Evolutionary conservation across 2,329 filamentous ascomycete genomes (phyloP).

Genomic region (Tolypocladium ovalisporum): DNA sequence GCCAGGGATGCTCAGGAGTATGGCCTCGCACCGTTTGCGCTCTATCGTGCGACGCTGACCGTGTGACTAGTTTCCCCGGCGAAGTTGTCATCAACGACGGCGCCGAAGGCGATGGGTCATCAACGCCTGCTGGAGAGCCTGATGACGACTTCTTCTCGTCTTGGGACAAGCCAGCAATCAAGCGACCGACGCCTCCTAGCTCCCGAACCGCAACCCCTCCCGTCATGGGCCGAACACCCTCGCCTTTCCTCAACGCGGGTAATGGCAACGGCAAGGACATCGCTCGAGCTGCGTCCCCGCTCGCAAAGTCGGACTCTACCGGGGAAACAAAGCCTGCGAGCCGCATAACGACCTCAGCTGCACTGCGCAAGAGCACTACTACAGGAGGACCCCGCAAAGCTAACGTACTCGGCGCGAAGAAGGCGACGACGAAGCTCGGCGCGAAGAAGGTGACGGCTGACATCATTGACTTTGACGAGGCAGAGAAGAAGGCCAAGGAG

Average conservation of each 20-base stretch:
- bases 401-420: slow-evolving; percentile 79
- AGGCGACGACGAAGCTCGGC: slow-evolving; percentile 68
- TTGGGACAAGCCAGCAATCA: slow-evolving; percentile 97
- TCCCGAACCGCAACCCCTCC: slow-evolving; percentile 84
- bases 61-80: slow-evolving; percentile 54
- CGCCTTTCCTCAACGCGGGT: slow-evolving; percentile 75
- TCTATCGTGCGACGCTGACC: slow-evolving; percentile 12
- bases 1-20: slow-evolving; percentile 78
- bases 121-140: slow-evolving; percentile 69
- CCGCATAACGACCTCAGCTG: slow-evolving; percentile 65
- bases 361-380: slow-evolving; percentile 65
- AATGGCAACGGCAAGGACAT: slow-evolving; percentile 57
- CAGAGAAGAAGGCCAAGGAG: slow-evolving; percentile 93
- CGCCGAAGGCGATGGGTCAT: slow-evolving; percentile 52
- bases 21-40: slow-evolving; percentile 19
- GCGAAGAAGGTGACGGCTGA: slow-evolving; percentile 81
- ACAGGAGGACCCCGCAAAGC: slow-evolving; percentile 62
- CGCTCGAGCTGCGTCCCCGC: slow-evolving; percentile 73
- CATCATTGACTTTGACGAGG: slow-evolving; percentile 90
- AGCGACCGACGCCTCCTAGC: slow-evolving; percentile 85
- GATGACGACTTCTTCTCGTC: slow-evolving; percentile 99
- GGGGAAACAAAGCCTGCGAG: slow-evolving; percentile 51
- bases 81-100: slow-evolving; percentile 80
- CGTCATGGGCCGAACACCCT: slow-evolving; percentile 67
- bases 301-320: slow-evolving; percentile 49